These are phyloP conservation scores for Leccinum fuscescens DNA, from an alignment of 1,284 basidiomycete genomes.

Conservation along the genomic window DNA sequence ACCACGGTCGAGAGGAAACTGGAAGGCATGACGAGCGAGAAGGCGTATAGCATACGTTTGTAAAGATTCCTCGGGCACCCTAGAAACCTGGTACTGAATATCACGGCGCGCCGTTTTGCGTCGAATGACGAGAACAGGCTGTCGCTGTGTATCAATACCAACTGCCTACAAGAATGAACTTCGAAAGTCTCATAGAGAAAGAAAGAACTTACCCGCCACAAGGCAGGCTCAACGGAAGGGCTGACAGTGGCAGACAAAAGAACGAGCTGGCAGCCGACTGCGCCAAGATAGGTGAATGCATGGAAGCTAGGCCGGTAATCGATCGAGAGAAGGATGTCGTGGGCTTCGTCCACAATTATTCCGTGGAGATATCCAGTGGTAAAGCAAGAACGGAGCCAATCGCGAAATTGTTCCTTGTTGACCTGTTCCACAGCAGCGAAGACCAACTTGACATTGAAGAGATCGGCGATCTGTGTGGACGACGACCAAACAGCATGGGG, in stretches of 20 bases:
- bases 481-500: background rate
- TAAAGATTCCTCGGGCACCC: background rate
- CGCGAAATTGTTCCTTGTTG: background rate
- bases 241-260: background rate
- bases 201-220: background rate
- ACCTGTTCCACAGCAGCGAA: background rate
- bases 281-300: background rate
- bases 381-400: background rate
- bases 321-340: background rate
- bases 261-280: background rate
- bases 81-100: background rate
- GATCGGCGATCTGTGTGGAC: background rate
- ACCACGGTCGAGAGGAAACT: background rate
- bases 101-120: background rate
- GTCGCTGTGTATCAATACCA: background rate
- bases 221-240: background rate
- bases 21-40: background rate
- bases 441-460: background rate
- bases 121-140: background rate
- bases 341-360: background rate
- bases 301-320: background rate
- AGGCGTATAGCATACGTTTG: background rate
- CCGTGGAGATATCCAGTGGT: background rate
- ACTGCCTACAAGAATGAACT: background rate
- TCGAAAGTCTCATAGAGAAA: background rate